phyloP scores from a whole-genome alignment of 148 eudicot genomes.

The Nepenthes gracilis region DNA sequence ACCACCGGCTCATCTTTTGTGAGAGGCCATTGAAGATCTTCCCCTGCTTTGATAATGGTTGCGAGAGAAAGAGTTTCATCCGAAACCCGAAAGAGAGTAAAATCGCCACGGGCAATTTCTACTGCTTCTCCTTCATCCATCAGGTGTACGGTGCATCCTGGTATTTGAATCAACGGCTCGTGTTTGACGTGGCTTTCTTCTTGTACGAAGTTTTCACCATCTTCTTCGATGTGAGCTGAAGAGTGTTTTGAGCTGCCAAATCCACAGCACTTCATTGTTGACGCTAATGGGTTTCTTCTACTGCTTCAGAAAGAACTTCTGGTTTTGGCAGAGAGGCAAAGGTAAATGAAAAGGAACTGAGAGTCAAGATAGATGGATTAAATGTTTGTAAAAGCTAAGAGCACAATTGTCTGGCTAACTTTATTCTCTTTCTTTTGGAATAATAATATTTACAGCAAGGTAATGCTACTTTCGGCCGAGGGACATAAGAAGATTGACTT shows the following conservation, averaged over 20 bases:
- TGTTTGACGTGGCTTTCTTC: constrained; percentile 25
- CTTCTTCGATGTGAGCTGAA: not conserved
- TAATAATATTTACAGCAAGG: not conserved
- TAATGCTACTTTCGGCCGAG: not conserved
- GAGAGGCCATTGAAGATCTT: constrained; percentile 82
- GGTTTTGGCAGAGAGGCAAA: no score
- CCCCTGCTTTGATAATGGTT: constrained; percentile 54
- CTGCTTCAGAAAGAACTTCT: not conserved
- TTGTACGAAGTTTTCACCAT: not conserved
- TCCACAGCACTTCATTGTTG: constrained; percentile 2
- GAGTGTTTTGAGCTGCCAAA: not conserved
- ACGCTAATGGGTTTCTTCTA: not conserved
- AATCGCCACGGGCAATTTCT: constrained; percentile 51
- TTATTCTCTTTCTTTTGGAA: not conserved
- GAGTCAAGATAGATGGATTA: not conserved
- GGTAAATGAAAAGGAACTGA: no score
- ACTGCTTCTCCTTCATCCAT: constrained; percentile 76
- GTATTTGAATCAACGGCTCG: constrained; percentile 43
- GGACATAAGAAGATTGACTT: not conserved
- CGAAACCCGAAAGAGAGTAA: constrained; percentile 32
- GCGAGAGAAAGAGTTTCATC: constrained; percentile 56
- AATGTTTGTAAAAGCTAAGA: not conserved
- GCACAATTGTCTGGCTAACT: not conserved
- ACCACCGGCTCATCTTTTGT: constrained; percentile 93
- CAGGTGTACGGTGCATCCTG: constrained; percentile 57